Base-by-base conservation (phyloP, 495 filamentous ascomycete species). In the Penicillium waksmanii region DNA sequence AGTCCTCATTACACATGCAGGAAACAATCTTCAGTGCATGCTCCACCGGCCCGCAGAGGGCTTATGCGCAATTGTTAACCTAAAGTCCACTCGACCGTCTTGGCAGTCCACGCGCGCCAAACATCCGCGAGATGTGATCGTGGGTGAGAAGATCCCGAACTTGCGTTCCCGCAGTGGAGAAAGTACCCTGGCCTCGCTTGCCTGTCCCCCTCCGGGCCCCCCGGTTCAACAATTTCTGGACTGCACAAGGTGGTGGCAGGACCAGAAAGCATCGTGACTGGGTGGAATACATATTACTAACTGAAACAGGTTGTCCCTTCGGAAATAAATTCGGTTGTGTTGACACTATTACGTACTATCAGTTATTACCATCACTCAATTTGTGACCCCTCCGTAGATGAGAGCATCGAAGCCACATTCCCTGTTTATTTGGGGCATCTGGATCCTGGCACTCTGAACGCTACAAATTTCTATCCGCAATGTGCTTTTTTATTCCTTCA, bases 21-120 rank as follows among this genome's bases (percentile, higher is more conserved):
- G 52, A 38, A 59, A 44, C 33, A 56, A 63, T 63, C 53, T 59
- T 40, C 61, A 50, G 51, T 44, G 34, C 52, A 56, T 27, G 7
- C 56, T 60, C 61, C 61, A 60, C 42, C 53, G 33, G 33, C 47
- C 46, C 35, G 50, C 55, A 55, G 46, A 31, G 23, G 17, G 18
- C 36, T 38, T 48, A 27, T 38, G 55, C 55, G 54, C 55, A 51
- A 55, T 61, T 27, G 23, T 54, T 21, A 50, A 55, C 42, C 51
- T 31, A 33, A 50, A 55, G 51, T 50, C 19, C 57, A n/a, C 35
- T 35, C 36, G 40, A 47, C 38, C 31, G 48, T 38, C 47, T 59
- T 53, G 23, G 43, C 51, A 55, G 51, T 17, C 44, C 31, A 34
- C 48, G 46, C 38, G 35, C 38, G 52, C 34, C 21, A 42, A 53